A percentile compares a stretch with the other conserved stretches of the same genome.
phyloP scores from a whole-genome alignment of 768 basidiomycete species.

The Pleurotus eryngii region DNA sequence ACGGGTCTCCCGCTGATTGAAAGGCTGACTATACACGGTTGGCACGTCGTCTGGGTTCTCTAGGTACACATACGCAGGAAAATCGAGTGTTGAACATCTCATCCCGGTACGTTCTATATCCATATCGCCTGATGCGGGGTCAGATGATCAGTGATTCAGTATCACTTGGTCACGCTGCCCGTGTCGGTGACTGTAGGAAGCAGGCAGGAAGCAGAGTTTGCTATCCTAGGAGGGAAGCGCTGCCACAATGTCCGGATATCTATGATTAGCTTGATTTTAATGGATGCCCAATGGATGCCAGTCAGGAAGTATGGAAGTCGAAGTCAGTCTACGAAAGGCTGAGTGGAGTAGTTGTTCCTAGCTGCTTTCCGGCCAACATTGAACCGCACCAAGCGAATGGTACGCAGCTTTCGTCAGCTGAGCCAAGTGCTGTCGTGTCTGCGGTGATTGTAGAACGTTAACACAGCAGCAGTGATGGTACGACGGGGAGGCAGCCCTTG shows the following conservation, averaged over 20 bases:
- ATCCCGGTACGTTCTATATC: conserved; percentile 3
- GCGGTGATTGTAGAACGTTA: background rate
- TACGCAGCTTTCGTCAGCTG: background rate
- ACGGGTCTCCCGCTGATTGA: too few species aligned
- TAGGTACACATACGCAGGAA: background rate
- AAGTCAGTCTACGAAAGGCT: background rate
- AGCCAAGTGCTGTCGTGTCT: background rate
- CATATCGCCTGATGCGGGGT: background rate
- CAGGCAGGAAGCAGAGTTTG: background rate
- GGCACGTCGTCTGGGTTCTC: background rate
- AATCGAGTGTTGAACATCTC: background rate
- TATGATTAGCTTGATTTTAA: background rate
- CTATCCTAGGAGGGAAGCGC: background rate
- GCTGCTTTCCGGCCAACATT: background rate
- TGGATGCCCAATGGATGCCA: too few species aligned
- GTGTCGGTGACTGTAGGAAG: conserved; percentile 5
- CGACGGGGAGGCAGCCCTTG: too few species aligned
- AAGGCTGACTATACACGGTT: too few species aligned
- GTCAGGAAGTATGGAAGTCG: conserved; percentile 1
- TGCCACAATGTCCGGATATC: background rate
- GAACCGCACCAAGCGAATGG: background rate
- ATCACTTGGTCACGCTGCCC: background rate
- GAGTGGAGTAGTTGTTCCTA: background rate
- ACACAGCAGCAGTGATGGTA: too few species aligned
- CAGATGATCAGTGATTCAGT: background rate